phyloP scores from a whole-genome alignment of 2,329 filamentous ascomycete species.

The Aspergillus thermomutatus region DNA sequence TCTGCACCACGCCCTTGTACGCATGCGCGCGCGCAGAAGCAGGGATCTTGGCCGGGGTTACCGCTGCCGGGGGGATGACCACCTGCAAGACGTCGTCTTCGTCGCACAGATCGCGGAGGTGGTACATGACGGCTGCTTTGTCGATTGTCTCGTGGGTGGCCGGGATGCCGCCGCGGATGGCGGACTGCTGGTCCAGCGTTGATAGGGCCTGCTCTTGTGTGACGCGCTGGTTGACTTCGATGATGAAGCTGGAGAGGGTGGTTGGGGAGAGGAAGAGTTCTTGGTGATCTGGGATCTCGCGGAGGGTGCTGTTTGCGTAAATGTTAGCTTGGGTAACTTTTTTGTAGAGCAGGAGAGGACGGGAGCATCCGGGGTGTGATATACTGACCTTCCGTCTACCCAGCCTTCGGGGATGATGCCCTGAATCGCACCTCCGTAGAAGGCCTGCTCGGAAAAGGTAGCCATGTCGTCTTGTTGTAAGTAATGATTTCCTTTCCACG shows the following conservation, averaged over 20 bases:
- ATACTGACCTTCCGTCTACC: constrained; percentile 36
- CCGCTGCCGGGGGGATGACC: constrained; percentile 61
- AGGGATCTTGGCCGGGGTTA: constrained; percentile 51
- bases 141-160: constrained; percentile 60
- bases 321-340: constrained; percentile 7
- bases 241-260: constrained; percentile 81
- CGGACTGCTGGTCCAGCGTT: constrained; percentile 15
- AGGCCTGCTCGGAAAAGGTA: constrained; percentile 23
- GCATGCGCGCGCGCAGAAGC: constrained; percentile 15
- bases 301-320: constrained; percentile 25
- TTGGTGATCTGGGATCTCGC: constrained; percentile 60
- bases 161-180: constrained; percentile 37
- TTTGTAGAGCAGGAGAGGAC: background rate
- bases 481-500: background rate
- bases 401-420: constrained; percentile 32
- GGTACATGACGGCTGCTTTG: constrained; percentile 48
- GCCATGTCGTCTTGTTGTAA: constrained; percentile 15
- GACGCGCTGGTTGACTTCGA: constrained; percentile 86
- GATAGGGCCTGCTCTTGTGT: constrained; percentile 30
- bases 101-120: constrained; percentile 67
- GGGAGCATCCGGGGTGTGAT: no score
- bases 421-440: constrained; percentile 36
- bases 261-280: constrained; percentile 85
- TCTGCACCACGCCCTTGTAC: constrained; percentile 28
- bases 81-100: constrained; percentile 63